Conservation (phyloP, 148 eudicot genomes). For the Cornus controversa region DNA sequence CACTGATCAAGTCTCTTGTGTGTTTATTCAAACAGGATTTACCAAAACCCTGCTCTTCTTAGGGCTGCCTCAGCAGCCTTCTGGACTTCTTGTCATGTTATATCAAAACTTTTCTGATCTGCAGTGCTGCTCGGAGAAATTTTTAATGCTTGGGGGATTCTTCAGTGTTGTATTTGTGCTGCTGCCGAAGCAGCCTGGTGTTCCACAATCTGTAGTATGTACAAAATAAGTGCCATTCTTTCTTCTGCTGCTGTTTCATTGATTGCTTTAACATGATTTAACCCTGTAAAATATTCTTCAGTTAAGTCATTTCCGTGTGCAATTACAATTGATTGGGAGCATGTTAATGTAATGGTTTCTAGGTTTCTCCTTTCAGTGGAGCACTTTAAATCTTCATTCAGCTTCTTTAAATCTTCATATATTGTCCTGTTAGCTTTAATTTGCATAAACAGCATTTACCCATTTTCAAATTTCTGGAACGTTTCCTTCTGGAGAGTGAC, state of each 20-base stretch:
- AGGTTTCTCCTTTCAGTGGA: not conserved
- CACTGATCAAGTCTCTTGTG: not conserved
- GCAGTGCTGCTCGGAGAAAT: conserved; percentile 11
- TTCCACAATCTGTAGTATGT: conserved; percentile 9
- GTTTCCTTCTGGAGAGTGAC: no score
- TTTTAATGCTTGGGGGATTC: conserved; percentile 21
- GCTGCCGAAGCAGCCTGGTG: conserved; percentile 5
- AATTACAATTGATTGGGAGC: not conserved
- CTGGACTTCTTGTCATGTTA: conserved; percentile 88
- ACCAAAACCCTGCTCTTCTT: conserved; percentile 93
- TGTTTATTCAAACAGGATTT: conserved; percentile 49
- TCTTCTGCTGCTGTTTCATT: conserved; percentile 31
- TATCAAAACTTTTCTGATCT: conserved; percentile 76
- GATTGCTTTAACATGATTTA: conserved; percentile 23
- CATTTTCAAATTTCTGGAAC: not conserved
- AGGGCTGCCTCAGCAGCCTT: conserved; percentile 88
- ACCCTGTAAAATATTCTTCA: conserved; percentile 53
- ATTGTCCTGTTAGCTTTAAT: not conserved
- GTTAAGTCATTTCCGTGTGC: conserved; percentile 24
- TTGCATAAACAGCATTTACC: not conserved
- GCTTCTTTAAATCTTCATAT: no score
- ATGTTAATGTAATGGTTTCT: not conserved
- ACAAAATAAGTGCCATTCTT: conserved; percentile 36
- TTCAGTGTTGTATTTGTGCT: conserved; percentile 14
- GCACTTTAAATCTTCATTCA: no score